Evolutionary conservation across 495 filamentous ascomycete genomes (phyloP).

Genomic region (Xylona heveae): DNA sequence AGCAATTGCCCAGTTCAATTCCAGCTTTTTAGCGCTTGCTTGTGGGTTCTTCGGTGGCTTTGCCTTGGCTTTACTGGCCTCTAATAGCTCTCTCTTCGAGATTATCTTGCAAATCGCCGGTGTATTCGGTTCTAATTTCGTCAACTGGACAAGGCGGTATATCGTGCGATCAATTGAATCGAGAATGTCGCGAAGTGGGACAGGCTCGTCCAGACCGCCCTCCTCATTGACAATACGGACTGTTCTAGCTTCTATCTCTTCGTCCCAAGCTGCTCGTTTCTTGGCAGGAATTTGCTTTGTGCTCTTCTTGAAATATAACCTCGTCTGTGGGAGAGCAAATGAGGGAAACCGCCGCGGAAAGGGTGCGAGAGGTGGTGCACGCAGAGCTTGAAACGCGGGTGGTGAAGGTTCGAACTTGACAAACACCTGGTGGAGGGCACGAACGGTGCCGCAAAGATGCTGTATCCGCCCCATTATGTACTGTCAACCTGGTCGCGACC

Average conservation of each 20-base stretch:
- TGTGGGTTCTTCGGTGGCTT: constrained; percentile 7
- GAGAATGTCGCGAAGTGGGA: constrained; percentile 22
- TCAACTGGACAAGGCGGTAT: constrained; percentile 37
- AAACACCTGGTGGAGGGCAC: too few relatives aligned
- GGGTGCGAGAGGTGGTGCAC: too few relatives aligned
- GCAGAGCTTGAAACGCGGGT: too few relatives aligned
- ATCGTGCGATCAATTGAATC: constrained; percentile 22
- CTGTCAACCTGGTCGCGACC: too few relatives aligned
- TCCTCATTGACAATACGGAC: constrained; percentile 32
- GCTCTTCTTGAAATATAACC: too few relatives aligned
- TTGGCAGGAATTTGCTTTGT: not conserved
- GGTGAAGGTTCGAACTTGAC: too few relatives aligned
- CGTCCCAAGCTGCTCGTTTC: constrained; percentile 17
- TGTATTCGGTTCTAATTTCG: constrained; percentile 11
- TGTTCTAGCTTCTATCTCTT: constrained; percentile 28
- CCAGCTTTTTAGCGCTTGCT: constrained; percentile 38
- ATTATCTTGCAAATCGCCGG: constrained; percentile 46
- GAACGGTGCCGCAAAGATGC: too few relatives aligned
- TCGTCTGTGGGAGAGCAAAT: too few relatives aligned
- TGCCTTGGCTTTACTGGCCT: constrained; percentile 21
- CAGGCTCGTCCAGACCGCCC: constrained; percentile 24
- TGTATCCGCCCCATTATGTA: too few relatives aligned
- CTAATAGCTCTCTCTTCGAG: constrained; percentile 23
- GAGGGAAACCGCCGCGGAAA: too few relatives aligned
- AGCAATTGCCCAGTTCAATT: constrained; percentile 71